Percentiles rank a stretch among this genome's conserved stretches.
phyloP scores from a whole-genome alignment of 345 rosid species.

The Theobroma cacao region DNA sequence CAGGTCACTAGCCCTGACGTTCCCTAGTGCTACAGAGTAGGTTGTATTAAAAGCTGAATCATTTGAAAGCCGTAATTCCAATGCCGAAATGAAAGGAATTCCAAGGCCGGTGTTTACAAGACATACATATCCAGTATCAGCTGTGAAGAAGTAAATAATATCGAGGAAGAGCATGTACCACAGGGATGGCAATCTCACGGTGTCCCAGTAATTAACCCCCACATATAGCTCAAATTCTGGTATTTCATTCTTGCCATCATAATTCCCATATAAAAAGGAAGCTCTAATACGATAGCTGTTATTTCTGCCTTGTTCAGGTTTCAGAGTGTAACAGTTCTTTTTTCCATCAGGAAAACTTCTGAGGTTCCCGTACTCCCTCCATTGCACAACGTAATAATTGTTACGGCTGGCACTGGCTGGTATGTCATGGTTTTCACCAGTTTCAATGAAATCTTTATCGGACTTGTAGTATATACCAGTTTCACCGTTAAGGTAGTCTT shows the following conservation, averaged over 20 bases:
- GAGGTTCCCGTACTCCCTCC: background rate
- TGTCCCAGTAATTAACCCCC: background rate
- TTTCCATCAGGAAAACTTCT: conserved; percentile 19
- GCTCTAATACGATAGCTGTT: conserved; percentile 11
- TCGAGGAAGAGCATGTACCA: background rate
- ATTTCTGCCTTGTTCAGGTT: conserved; percentile 17
- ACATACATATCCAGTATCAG: background rate
- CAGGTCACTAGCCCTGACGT: background rate
- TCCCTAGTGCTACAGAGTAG: background rate
- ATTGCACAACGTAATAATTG: background rate
- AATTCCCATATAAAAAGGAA: conserved; percentile 20
- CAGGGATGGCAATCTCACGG: background rate
- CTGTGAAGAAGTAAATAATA: background rate
- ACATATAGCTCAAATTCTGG: conserved; percentile 20
- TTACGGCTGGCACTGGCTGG: too few relatives aligned
- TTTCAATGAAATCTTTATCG: background rate
- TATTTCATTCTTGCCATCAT: background rate
- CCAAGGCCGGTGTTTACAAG: conserved; percentile 9
- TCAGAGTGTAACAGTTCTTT: conserved; percentile 25
- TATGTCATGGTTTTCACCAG: conserved; percentile 1
- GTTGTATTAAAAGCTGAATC: background rate
- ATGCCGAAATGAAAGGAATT: background rate
- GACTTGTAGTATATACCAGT: background rate
- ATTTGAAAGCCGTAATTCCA: background rate
- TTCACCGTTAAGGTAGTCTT: background rate